Conservation (phyloP, 345 rosid species). For the Citrus maxima region DNA sequence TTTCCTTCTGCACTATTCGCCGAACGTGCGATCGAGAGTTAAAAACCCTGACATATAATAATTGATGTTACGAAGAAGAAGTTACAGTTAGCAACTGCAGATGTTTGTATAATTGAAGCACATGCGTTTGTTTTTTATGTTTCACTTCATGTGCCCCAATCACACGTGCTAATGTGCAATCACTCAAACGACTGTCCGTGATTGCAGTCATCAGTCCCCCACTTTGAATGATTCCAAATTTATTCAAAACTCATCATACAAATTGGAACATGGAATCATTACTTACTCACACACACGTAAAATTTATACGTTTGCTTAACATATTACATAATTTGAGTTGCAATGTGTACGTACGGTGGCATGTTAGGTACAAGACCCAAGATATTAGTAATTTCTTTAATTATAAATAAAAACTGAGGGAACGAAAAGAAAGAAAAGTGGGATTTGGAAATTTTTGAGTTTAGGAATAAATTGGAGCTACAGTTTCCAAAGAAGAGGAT, state of each 20-base stretch:
- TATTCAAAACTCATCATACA: slow-evolving; percentile 36
- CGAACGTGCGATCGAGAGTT: background rate
- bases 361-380: slow-evolving; percentile 10
- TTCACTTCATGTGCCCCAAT: slow-evolving; percentile 7
- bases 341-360: background rate
- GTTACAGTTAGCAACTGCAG: background rate
- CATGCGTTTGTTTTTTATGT: background rate
- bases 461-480: slow-evolving; percentile 35
- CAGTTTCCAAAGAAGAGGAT: slow-evolving; percentile 41
- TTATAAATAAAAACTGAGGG: background rate
- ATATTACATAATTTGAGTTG: background rate
- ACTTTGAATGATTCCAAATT: slow-evolving; percentile 8
- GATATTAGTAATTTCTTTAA: background rate
- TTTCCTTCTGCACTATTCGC: background rate
- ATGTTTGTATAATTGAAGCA: slow-evolving; percentile 21
- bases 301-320: background rate
- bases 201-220: slow-evolving; percentile 28
- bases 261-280: slow-evolving; percentile 30
- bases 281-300: slow-evolving; percentile 7
- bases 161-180: slow-evolving; percentile 36
- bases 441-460: slow-evolving; percentile 14
- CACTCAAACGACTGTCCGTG: slow-evolving; percentile 25
- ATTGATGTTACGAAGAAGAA: background rate
- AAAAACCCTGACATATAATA: background rate
- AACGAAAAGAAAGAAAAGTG: background rate